Percentiles rank a stretch among this genome's conserved stretches.
phyloP scores from a whole-genome alignment of 768 basidiomycete genomes.

The Mycena sanguinolenta region DNA sequence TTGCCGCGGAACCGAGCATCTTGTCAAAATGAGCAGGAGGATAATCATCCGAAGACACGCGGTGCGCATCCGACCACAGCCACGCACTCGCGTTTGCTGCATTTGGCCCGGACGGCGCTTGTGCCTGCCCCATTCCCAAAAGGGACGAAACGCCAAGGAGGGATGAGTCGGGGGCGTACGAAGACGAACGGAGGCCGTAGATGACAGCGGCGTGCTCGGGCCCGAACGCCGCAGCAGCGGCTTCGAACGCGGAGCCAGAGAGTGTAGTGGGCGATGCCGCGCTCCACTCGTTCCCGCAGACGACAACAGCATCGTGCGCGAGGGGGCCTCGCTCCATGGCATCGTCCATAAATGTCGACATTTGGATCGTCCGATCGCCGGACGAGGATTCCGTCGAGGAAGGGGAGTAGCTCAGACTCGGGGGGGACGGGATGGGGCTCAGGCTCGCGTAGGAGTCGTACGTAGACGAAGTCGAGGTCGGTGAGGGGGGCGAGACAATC shows the following conservation, averaged over 20 bases:
- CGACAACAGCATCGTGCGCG: slow-evolving; percentile 19
- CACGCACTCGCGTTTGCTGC: not conserved
- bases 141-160: too few relatives aligned
- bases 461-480: slow-evolving; percentile 15
- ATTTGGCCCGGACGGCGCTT: not conserved
- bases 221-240: not conserved
- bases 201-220: not conserved
- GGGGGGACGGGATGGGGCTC: slow-evolving; percentile 66
- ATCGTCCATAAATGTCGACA: slow-evolving; percentile 66
- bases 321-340: slow-evolving; percentile 43
- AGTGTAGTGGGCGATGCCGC: slow-evolving; percentile 19
- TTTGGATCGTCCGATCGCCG: slow-evolving; percentile 68
- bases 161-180: too few relatives aligned
- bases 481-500: slow-evolving; percentile 20
- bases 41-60: slow-evolving; percentile 2
- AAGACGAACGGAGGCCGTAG: too few relatives aligned
- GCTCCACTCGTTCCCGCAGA: slow-evolving; percentile 27
- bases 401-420: slow-evolving; percentile 70
- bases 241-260: slow-evolving; percentile 34
- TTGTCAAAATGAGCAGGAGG: not conserved
- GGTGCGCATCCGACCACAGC: slow-evolving; percentile 14
- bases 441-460: slow-evolving; percentile 46
- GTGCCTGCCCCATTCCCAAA: too few relatives aligned
- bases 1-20: slow-evolving; percentile 16
- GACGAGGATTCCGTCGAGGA: slow-evolving; percentile 71